Conservation (phyloP, 2,329 filamentous ascomycete genomes). For the Pseudogymnoascus pannorum region DNA sequence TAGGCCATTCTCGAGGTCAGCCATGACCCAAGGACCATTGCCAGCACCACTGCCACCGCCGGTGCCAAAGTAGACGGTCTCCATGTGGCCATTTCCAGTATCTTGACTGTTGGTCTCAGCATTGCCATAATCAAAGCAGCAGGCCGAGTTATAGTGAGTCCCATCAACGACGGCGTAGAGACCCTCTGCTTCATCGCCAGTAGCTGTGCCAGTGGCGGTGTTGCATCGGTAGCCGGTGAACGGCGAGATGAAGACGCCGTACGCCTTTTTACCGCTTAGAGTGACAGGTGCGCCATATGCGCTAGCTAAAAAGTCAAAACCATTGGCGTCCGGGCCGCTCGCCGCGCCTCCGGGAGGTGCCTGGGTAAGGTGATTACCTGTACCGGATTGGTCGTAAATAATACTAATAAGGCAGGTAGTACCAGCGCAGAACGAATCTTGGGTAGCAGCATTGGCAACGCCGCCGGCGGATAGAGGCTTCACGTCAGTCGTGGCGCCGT, state of each 20-base stretch:
- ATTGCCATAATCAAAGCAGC: conserved; percentile 47
- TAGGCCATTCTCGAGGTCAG: conserved; percentile 56
- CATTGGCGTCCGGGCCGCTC: conserved; percentile 46
- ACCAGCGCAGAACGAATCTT: conserved; percentile 52
- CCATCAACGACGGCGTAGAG: conserved; percentile 56
- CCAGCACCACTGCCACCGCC: conserved; percentile 45
- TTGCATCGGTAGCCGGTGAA: conserved; percentile 59
- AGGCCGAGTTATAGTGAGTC: conserved; percentile 49
- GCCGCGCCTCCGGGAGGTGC: conserved; percentile 49
- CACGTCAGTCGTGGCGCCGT: conserved; percentile 21
- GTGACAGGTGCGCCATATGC: conserved; percentile 55
- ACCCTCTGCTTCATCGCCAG: conserved; percentile 47
- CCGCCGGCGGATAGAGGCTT: conserved; percentile 47
- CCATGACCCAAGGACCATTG: conserved; percentile 57
- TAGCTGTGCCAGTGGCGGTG: conserved; percentile 43
- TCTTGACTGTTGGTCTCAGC: conserved; percentile 42
- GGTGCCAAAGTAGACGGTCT: conserved; percentile 55
- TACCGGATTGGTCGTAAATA: conserved; percentile 60
- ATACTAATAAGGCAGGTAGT: conserved; percentile 57
- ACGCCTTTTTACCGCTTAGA: conserved; percentile 52
- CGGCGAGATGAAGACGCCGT: conserved; percentile 55
- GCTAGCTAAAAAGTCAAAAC: conserved; percentile 52
- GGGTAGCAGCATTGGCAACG: conserved; percentile 52
- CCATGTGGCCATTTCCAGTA: conserved; percentile 57
- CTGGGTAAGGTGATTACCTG: conserved; percentile 54